A percentile compares a stretch with the other conserved stretches of the same genome.
Evolutionary conservation across 257 asterid species (phyloP).

Genomic region (Scutellaria minor): DNA sequence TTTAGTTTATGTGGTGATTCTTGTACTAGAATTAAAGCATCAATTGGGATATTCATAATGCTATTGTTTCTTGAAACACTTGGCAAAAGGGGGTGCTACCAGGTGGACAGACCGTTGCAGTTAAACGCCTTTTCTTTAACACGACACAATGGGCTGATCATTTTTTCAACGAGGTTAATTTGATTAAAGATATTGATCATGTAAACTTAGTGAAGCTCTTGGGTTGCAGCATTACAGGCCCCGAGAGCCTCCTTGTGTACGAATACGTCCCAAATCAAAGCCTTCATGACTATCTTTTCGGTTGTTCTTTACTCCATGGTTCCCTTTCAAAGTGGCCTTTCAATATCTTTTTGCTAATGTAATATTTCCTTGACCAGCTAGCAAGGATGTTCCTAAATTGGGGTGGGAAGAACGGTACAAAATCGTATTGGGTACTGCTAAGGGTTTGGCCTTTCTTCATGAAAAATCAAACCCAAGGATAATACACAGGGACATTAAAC

Average conservation of each 20-base stretch:
- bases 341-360: not conserved
- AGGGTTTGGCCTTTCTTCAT: slow-evolving; percentile 75
- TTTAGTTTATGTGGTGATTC: slow-evolving; percentile 24
- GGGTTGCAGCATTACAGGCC: slow-evolving; percentile 88
- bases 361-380: slow-evolving; percentile 41
- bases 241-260: slow-evolving; percentile 81
- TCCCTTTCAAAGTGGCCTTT: not conserved
- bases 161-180: slow-evolving; percentile 78
- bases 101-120: slow-evolving; percentile 61
- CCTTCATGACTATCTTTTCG: slow-evolving; percentile 64
- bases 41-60: not conserved
- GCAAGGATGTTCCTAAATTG: slow-evolving; percentile 49
- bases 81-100: slow-evolving; percentile 62
- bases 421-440: slow-evolving; percentile 65
- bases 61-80: not conserved
- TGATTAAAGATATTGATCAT: slow-evolving; percentile 70
- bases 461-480: slow-evolving; percentile 58
- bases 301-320: slow-evolving; percentile 39
- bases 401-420: slow-evolving; percentile 61
- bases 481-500: slow-evolving; percentile 72
- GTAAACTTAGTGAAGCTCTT: slow-evolving; percentile 68
- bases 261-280: slow-evolving; percentile 75
- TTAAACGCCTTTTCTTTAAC: slow-evolving; percentile 76
- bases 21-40: slow-evolving; percentile 9
- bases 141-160: slow-evolving; percentile 85